Evolutionary conservation across 306 rosid genomes (phyloP).

Genomic region (Prunus campanulata): DNA sequence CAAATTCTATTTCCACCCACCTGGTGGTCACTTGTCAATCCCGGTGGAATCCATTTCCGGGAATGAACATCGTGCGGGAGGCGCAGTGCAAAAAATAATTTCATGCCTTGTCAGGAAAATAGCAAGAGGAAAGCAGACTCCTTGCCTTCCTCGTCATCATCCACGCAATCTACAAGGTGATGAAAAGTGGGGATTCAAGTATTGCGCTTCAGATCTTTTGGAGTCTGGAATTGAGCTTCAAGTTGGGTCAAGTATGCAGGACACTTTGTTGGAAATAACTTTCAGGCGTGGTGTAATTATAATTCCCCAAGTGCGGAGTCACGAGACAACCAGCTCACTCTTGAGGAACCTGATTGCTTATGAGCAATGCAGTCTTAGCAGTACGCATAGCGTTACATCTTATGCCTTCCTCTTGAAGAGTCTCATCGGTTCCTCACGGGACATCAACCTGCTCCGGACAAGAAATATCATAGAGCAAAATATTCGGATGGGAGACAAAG

Average conservation of each 20-base stretch:
- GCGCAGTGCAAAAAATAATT: too few species aligned
- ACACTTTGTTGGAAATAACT: neutral
- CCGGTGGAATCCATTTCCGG: too few species aligned
- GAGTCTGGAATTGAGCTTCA: too few species aligned
- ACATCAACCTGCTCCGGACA: neutral
- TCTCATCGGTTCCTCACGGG: neutral
- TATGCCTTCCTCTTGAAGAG: neutral
- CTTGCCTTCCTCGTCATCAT: too few species aligned
- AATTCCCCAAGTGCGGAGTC: neutral
- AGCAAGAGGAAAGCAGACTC: too few species aligned
- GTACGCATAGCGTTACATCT: neutral
- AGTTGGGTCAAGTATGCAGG: neutral
- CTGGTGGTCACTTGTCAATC: too few species aligned
- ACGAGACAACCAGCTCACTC: neutral
- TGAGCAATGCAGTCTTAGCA: neutral
- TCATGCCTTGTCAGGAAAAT: too few species aligned
- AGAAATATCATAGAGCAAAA: neutral
- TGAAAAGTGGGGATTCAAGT: too few species aligned
- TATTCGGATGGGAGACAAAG: neutral
- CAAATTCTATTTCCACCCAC: too few species aligned
- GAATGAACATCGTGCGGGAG: too few species aligned
- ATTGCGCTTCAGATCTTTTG: too few species aligned
- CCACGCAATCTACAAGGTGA: too few species aligned
- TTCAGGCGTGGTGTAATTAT: neutral
- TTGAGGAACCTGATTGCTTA: neutral